Percentiles rank a stretch among this genome's conserved stretches.
Conservation (phyloP, 1,139 yeast genomes). For the Spathaspora jeffriesii region DNA sequence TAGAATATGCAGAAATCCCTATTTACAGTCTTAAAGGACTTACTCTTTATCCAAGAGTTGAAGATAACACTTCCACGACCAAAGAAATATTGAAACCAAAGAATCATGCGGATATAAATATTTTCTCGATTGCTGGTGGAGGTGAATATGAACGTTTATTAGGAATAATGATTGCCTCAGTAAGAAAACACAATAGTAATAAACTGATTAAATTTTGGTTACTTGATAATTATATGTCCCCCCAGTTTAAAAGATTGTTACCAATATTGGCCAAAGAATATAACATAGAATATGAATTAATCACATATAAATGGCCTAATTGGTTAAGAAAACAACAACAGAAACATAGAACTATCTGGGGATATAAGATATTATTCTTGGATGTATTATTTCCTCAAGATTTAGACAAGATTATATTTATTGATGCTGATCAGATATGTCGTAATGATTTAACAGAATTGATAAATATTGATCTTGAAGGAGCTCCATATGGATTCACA, state of each 20-base stretch:
- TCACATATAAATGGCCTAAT: constrained; percentile 88
- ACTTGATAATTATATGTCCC: constrained; percentile 75
- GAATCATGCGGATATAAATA: constrained; percentile 64
- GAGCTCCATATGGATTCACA: constrained; percentile 81
- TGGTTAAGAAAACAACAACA: constrained; percentile 83
- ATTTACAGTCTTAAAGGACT: constrained; percentile 47
- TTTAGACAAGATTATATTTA: constrained; percentile 74
- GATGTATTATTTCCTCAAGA: constrained; percentile 87
- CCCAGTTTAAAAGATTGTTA: constrained; percentile 61
- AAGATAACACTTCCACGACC: neutral
- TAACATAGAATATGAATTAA: constrained; percentile 66
- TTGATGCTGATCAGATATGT: constrained; percentile 83
- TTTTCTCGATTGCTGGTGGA: constrained; percentile 84
- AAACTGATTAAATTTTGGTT: constrained; percentile 84
- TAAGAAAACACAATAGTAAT: constrained; percentile 54
- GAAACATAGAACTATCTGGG: constrained; percentile 82
- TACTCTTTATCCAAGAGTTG: constrained; percentile 45
- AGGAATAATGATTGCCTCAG: constrained; percentile 79
- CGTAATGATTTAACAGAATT: constrained; percentile 73
- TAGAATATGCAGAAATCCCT: constrained; percentile 21
- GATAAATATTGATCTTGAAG: constrained; percentile 64
- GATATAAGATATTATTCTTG: constrained; percentile 79
- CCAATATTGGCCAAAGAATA: constrained; percentile 60
- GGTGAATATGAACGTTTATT: constrained; percentile 72
- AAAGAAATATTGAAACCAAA: neutral